phyloP scores from a whole-genome alignment of 176 grass and related monocot species.

The Microstegium vimineum region DNA sequence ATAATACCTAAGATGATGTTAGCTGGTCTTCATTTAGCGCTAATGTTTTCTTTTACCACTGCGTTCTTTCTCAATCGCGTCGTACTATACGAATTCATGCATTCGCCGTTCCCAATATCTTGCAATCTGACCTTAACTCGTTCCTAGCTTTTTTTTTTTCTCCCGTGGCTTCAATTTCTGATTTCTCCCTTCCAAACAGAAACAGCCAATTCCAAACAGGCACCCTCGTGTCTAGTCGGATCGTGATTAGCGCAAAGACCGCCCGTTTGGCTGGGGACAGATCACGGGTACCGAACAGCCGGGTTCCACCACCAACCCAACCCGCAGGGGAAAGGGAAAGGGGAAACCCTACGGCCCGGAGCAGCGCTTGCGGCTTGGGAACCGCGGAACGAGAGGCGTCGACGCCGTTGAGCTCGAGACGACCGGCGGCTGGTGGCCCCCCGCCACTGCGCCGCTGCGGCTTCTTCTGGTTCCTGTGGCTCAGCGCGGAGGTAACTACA shows the following conservation, averaged over 20 bases:
- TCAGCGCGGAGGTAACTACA: no score
- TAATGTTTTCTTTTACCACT: no score
- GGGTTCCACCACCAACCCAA: neutral
- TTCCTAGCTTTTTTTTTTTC: no score
- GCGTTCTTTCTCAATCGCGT: no score
- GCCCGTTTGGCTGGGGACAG: constrained; percentile 2
- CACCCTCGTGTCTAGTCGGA: neutral
- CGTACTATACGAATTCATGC: no score
- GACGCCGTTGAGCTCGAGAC: neutral
- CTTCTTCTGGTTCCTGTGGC: no score
- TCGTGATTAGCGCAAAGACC: neutral
- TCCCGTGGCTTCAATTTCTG: neutral
- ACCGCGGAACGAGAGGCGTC: neutral
- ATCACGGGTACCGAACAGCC: neutral
- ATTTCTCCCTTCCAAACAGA: neutral
- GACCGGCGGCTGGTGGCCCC: neutral
- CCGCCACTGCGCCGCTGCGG: neutral
- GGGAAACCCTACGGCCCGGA: neutral
- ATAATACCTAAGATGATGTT: no score
- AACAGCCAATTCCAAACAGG: neutral
- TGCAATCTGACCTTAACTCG: no score
- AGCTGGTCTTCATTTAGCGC: no score
- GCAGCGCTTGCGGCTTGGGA: neutral
- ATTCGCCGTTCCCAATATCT: no score
- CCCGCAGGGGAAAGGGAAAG: no score